Base-by-base conservation (phyloP, 2,329 filamentous ascomycete genomes). In the Grosmannia clavigera region DNA sequence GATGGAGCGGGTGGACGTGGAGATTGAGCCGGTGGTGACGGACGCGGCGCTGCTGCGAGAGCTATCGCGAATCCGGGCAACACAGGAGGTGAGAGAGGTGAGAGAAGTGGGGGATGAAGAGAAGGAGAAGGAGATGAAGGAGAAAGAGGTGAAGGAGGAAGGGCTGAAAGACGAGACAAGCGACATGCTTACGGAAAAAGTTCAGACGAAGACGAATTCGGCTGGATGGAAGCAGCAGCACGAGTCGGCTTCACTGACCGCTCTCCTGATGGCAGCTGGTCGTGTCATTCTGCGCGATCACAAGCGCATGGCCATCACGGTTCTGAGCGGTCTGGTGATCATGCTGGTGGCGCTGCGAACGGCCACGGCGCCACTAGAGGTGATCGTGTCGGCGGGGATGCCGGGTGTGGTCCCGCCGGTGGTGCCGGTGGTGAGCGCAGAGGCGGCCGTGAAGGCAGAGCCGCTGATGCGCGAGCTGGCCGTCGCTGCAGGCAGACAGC, bases 1-100 rank as follows among this genome's bases (percentile, higher is more conserved):
- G 72, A 99, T 99, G 94, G 94, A 99, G 74, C 83, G 92, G n/a
- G 90, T 97, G 0, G 94, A 99, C 68, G 89, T 95, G 1, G 92
- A 97, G 72, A 83, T 99, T 58, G 83, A 88, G 67, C 88, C 94
- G 3, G 81, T 86, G 68, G 79, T 91, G 12, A 27, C 55, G 11
- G 81, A 84, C 22, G 71, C 81, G 0, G 72, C 76, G 1, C 69
- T 86, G 14, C 78, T 84, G 59, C 78, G 79, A 22, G 82, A 84
- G n/a, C 72, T 85, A 10, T 76, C 75, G 46, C 72, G 73, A 9
- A 58, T 69, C 50, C 62, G 66, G 14, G 72, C 75, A 43, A 74
- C 76, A 60, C 74, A 81, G 50, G 71, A 74, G 58, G 69, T 69
- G 25, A 67, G 72, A 57, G 66, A 69, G 16, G 67, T 65, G 16